Percentiles rank a stretch among this genome's conserved stretches.
These are phyloP conservation scores for Vickermania spadyakhi DNA, from an alignment of 208 protist genomes.

Conservation along the genomic window DNA sequence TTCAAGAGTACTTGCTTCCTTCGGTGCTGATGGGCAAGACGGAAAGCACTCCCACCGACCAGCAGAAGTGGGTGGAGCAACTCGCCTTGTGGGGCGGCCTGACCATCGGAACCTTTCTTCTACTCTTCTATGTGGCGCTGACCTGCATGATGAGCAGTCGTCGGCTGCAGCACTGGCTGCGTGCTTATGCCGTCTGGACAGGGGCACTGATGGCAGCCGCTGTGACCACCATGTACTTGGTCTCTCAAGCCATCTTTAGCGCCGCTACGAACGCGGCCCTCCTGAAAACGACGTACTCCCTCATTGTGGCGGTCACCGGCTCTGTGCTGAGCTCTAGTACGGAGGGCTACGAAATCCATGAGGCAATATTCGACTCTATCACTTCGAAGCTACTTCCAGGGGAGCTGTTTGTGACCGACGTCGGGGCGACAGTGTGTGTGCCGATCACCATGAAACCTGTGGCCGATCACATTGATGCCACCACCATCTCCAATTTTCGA, in stretches of 20 bases:
- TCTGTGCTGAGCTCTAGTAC: neutral
- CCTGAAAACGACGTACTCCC: neutral
- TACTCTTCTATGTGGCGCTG: neutral
- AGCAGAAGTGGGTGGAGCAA: neutral
- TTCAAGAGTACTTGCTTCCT: neutral
- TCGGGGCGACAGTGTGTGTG: neutral
- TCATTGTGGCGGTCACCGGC: neutral
- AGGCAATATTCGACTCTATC: neutral
- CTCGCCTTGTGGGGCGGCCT: neutral
- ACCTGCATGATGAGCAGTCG: neutral
- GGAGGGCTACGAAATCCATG: neutral
- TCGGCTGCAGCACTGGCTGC: neutral
- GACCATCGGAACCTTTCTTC: neutral
- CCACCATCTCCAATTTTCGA: neutral
- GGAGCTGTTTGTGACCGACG: neutral
- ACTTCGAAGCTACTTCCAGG: neutral
- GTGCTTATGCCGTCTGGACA: neutral
- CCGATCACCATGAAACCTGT: neutral
- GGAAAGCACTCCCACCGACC: neutral
- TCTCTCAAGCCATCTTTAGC: neutral
- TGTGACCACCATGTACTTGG: neutral
- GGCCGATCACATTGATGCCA: neutral
- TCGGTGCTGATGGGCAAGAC: neutral
- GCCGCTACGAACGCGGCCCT: neutral
- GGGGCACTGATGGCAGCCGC: neutral